Conservation (phyloP, 768 basidiomycete genomes). For the Termitomyces sp. region DNA sequence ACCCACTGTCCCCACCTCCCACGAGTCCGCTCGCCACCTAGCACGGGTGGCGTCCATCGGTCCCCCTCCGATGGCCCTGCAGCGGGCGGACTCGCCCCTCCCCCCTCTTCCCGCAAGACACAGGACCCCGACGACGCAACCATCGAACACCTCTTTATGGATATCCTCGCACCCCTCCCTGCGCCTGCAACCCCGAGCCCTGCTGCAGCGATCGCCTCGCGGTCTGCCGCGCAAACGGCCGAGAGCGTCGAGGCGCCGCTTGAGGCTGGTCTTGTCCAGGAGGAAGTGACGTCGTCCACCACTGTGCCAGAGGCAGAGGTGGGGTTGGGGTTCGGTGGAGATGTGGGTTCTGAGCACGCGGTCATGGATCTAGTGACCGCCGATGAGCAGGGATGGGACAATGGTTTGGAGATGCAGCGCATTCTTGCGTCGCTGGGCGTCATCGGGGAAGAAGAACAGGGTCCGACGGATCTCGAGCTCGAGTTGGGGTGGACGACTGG, state of each 20-base stretch:
- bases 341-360: conserved; percentile 6
- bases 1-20: conserved; percentile 19
- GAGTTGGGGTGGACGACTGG: conserved; percentile 11
- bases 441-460: not conserved
- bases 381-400: conserved; percentile 8
- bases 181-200: conserved; percentile 18
- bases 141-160: conserved; percentile 65
- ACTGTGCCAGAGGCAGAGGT: not conserved
- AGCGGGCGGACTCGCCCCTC: conserved; percentile 70
- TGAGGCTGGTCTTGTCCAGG: conserved; percentile 1
- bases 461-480: conserved; percentile 8
- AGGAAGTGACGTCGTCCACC: conserved; percentile 3
- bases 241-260: conserved; percentile 1
- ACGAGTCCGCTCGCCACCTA: conserved; percentile 89
- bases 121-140: conserved; percentile 45
- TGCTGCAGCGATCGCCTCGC: conserved; percentile 12
- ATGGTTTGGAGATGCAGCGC: conserved; percentile 14
- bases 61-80: conserved; percentile 73
- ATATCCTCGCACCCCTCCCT: conserved; percentile 56
- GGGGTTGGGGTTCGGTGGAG: not conserved
- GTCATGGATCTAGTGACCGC: conserved; percentile 10
- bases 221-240: conserved; percentile 12
- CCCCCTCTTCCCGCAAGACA: conserved; percentile 15
- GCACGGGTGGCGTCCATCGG: conserved; percentile 93
- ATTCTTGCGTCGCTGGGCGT: conserved; percentile 14